Conservation (phyloP, 2,329 filamentous ascomycete genomes). For the Pseudogymnoascus sp. region DNA sequence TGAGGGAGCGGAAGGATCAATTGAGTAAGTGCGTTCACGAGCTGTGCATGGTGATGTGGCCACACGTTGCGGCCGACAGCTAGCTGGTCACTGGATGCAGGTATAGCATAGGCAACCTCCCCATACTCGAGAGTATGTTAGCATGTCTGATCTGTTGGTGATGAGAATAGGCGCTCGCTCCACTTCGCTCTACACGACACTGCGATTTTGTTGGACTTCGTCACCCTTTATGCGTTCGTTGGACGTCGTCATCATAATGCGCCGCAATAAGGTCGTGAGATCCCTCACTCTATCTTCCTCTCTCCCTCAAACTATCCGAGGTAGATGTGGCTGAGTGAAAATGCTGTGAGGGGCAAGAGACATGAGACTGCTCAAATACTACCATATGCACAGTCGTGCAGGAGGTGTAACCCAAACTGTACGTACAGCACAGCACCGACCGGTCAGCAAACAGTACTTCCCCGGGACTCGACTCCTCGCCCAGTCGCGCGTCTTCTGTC, state of each 20-base stretch:
- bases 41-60: not conserved
- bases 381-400: constrained; percentile 1
- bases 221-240: not conserved
- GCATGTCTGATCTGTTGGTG: not conserved
- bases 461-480: not conserved
- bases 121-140: not conserved
- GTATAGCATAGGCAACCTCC: not conserved
- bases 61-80: not conserved
- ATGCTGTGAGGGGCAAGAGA: not conserved
- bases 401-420: not conserved
- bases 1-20: not conserved
- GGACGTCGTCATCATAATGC: not conserved
- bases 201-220: not conserved
- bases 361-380: not conserved
- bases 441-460: not conserved
- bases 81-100: not conserved
- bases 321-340: not conserved
- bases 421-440: not conserved
- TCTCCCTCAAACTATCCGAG: not conserved
- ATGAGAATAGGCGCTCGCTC: not conserved
- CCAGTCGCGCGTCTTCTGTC: not conserved
- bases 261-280: not conserved
- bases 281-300: not conserved
- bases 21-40: not conserved
- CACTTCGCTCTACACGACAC: not conserved